phyloP scores from a whole-genome alignment of 345 rosid species.

The Linum usitatissimum region DNA sequence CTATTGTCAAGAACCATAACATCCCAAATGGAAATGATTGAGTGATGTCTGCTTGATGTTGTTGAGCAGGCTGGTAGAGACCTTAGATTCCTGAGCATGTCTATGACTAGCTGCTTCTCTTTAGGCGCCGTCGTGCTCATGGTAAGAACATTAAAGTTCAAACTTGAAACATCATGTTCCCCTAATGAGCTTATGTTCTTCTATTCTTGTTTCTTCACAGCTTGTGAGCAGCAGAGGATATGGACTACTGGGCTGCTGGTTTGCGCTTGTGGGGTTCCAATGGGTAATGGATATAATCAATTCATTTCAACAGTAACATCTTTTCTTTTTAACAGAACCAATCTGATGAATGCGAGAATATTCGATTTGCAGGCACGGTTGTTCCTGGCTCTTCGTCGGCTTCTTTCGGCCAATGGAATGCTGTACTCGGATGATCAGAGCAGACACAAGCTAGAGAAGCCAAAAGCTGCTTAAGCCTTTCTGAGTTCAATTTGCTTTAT shows the following conservation, averaged over 20 bases:
- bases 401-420: conserved; percentile 26
- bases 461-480: conserved; percentile 20
- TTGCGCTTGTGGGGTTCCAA: conserved; percentile 19
- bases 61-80: conserved; percentile 7
- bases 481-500: background rate
- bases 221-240: conserved; percentile 18
- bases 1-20: background rate
- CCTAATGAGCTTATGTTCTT: no score
- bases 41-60: background rate
- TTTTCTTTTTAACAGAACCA: no score
- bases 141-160: background rate
- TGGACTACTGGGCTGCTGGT: conserved; percentile 24
- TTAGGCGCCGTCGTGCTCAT: conserved; percentile 4
- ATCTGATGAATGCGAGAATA: no score
- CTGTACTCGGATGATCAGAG: conserved; percentile 29
- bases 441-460: conserved; percentile 20
- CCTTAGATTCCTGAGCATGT: conserved; percentile 1
- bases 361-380: conserved; percentile 19
- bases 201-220: background rate
- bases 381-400: conserved; percentile 12
- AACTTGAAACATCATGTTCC: background rate
- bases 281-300: conserved; percentile 15
- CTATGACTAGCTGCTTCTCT: conserved; percentile 6
- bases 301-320: background rate
- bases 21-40: no score